Percentiles rank a stretch among this genome's conserved stretches.
Evolutionary conservation across 306 rosid genomes (phyloP).

Genomic region (Acmispon strigosus): DNA sequence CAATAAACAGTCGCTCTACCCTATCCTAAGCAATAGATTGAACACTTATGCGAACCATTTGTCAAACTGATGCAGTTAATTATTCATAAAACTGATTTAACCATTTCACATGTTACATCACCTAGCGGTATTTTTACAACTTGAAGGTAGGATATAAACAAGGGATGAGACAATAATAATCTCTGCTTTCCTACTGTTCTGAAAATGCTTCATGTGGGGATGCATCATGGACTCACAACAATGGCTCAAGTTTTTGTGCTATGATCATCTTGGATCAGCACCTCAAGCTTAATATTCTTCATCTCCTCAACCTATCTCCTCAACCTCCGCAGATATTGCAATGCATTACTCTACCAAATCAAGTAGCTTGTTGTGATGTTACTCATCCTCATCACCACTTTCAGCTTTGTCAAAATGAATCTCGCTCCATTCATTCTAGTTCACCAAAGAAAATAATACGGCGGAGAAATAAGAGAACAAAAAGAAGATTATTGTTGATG

Average conservation of each 20-base stretch:
- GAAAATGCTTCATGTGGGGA: neutral
- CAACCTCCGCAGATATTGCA: constrained; percentile 6
- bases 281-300: neutral
- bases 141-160: neutral
- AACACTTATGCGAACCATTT: neutral
- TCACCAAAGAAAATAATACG: constrained; percentile 11
- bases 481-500: neutral
- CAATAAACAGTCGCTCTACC: neutral
- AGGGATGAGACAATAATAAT: neutral
- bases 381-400: constrained; percentile 23
- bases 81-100: neutral
- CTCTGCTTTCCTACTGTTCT: neutral
- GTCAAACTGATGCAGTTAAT: neutral
- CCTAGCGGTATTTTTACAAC: neutral
- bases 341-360: constrained; percentile 13
- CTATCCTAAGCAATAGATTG: neutral
- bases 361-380: constrained; percentile 17
- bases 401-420: constrained; percentile 29
- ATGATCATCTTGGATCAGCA: neutral
- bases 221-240: neutral
- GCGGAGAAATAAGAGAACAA: neutral
- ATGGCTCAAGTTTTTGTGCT: neutral
- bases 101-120: neutral
- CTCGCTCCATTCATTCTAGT: constrained; percentile 39
- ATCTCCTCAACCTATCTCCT: constrained; percentile 12